A percentile compares a stretch with the other conserved stretches of the same genome.
These are phyloP conservation scores for Trametes maxima DNA, from an alignment of 768 basidiomycete genomes.

Conservation along the genomic window DNA sequence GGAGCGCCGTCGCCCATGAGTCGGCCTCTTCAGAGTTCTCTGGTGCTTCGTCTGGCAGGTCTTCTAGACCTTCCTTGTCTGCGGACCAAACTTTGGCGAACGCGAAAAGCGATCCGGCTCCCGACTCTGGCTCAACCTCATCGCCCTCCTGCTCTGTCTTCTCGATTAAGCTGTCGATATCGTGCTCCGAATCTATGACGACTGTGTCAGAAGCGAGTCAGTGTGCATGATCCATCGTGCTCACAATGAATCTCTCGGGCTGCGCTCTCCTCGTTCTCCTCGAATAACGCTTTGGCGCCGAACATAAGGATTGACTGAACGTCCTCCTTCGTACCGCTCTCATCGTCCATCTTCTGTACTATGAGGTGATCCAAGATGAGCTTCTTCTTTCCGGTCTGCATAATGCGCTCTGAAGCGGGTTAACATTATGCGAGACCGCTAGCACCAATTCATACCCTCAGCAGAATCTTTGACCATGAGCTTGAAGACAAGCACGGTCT, in stretches of 20 bases:
- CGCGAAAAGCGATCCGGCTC: slow-evolving; percentile 57
- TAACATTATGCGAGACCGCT: not conserved
- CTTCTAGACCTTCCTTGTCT: slow-evolving; percentile 70
- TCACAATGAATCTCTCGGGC: slow-evolving; percentile 71
- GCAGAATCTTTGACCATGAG: slow-evolving; percentile 94
- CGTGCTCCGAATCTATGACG: slow-evolving; percentile 68
- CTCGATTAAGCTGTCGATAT: slow-evolving; percentile 85
- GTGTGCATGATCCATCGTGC: slow-evolving; percentile 19
- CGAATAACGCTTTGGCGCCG: slow-evolving; percentile 86
- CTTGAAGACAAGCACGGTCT: slow-evolving; percentile 94
- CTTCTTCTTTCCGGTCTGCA: slow-evolving; percentile 94
- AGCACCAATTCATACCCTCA: slow-evolving; percentile 57
- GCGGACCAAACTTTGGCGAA: slow-evolving; percentile 95
- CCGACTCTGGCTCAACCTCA: slow-evolving; percentile 46
- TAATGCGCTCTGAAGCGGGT: slow-evolving; percentile 70
- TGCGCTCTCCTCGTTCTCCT: slow-evolving; percentile 51
- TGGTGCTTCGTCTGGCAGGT: slow-evolving; percentile 55
- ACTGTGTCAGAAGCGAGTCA: not conserved
- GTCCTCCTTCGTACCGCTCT: slow-evolving; percentile 73
- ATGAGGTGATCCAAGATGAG: slow-evolving; percentile 93
- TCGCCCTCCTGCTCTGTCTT: slow-evolving; percentile 77
- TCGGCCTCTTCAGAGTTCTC: slow-evolving; percentile 54
- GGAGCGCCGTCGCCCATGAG: slow-evolving; percentile 80
- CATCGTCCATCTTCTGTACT: slow-evolving; percentile 93
- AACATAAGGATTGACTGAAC: slow-evolving; percentile 88